These are phyloP conservation scores for Aspergillus brunneoviolaceus DNA, from an alignment of 2,329 filamentous ascomycete species.

Conservation along the genomic window DNA sequence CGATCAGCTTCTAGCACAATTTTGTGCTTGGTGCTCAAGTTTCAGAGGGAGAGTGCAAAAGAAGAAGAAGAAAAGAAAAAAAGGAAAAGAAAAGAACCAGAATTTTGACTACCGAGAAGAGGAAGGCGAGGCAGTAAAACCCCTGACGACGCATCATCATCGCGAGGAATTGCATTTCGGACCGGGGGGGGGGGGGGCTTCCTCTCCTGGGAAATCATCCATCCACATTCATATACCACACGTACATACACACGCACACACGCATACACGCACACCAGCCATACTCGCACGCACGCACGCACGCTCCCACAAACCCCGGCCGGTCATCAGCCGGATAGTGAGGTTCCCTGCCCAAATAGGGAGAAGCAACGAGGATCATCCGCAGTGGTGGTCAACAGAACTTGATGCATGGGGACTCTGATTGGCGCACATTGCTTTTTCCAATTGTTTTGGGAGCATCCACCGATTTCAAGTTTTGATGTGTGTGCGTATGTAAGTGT, in stretches of 20 bases:
- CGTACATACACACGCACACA: neutral
- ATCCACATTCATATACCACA: neutral
- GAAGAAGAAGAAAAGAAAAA: neutral
- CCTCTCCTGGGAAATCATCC: neutral
- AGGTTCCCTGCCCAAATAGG: conserved; percentile 6
- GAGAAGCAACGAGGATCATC: conserved; percentile 15
- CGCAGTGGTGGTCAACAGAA: conserved; percentile 10
- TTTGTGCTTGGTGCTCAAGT: neutral
- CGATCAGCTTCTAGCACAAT: neutral
- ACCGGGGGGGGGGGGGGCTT: neutral
- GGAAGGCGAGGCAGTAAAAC: neutral
- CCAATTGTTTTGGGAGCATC: neutral
- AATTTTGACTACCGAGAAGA: neutral
- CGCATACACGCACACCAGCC: neutral
- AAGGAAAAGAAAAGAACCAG: neutral
- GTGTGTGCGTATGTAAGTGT: neutral
- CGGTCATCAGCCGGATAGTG: conserved; percentile 12
- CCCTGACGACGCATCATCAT: neutral
- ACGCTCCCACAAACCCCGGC: neutral
- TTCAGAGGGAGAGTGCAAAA: too few species aligned
- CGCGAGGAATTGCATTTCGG: neutral
- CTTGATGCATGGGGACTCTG: neutral
- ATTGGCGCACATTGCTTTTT: conserved; percentile 2
- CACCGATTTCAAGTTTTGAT: neutral
- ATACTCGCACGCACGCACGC: neutral